A percentile compares a stretch with the other conserved stretches of the same genome.
Conservation (phyloP, 2,329 filamentous ascomycete species). For the Gnomoniopsis smithogilvyi region DNA sequence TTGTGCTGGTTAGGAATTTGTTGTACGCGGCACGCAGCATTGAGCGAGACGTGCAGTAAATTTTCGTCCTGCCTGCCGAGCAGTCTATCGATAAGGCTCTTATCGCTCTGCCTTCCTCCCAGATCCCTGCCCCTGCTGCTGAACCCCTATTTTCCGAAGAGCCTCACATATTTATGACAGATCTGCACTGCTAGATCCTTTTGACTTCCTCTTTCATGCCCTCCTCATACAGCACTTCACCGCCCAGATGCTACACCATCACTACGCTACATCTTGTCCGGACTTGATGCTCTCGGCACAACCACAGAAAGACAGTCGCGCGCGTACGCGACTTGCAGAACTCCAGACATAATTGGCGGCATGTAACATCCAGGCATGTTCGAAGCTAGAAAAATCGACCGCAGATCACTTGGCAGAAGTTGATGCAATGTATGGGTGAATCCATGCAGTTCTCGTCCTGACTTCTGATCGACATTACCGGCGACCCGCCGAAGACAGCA, state of each 20-base stretch:
- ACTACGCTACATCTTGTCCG: too few species aligned
- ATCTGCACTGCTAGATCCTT: neutral
- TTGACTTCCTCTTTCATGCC: neutral
- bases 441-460: neutral
- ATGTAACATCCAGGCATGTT: neutral
- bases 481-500: neutral
- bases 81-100: slow-evolving; percentile 7
- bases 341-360: neutral
- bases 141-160: neutral
- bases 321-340: too few species aligned
- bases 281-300: too few species aligned
- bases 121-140: neutral
- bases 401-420: neutral
- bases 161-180: neutral
- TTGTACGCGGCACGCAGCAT: neutral
- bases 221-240: too few species aligned
- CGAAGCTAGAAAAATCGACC: neutral
- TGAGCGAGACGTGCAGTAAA: neutral
- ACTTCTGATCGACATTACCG: neutral
- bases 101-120: neutral
- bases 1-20: neutral
- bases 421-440: neutral
- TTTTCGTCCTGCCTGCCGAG: slow-evolving; percentile 10
- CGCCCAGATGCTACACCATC: too few species aligned
- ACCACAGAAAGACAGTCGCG: too few species aligned